phyloP scores from a whole-genome alignment of 2,329 filamentous ascomycete genomes.

The Xylogone sp. region DNA sequence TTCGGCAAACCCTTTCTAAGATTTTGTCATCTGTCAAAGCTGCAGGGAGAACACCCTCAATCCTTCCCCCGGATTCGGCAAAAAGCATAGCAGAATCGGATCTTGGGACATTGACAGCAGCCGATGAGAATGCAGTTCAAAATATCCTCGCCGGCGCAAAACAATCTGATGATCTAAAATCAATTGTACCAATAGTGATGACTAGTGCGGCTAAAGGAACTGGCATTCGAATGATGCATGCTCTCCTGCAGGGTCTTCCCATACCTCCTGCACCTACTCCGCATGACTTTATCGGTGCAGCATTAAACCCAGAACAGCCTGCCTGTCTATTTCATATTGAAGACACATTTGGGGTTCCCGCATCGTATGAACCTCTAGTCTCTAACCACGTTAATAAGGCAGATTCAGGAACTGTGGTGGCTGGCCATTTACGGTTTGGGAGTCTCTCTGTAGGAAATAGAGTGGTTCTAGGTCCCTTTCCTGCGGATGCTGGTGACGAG shows the following conservation, averaged over 20 bases:
- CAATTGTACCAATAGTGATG: constrained; percentile 76
- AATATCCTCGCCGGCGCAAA: constrained; percentile 49
- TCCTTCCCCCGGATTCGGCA: constrained; percentile 59
- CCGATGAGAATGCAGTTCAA: constrained; percentile 56
- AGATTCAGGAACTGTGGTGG: constrained; percentile 68
- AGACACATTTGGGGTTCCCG: constrained; percentile 76
- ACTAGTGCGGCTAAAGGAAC: constrained; percentile 83
- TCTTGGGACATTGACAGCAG: constrained; percentile 51
- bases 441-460: constrained; percentile 72
- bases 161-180: constrained; percentile 27
- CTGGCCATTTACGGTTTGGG: constrained; percentile 79
- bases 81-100: constrained; percentile 41
- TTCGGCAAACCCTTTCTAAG: constrained; percentile 68
- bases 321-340: constrained; percentile 81
- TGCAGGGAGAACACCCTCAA: constrained; percentile 67
- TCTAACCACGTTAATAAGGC: constrained; percentile 35
- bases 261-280: constrained; percentile 54
- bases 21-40: constrained; percentile 76
- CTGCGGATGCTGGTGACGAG: constrained; percentile 46
- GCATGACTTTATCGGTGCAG: constrained; percentile 50
- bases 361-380: constrained; percentile 50
- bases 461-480: constrained; percentile 77
- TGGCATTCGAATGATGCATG: constrained; percentile 78
- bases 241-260: constrained; percentile 73
- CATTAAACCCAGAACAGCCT: constrained; percentile 56